phyloP scores from a whole-genome alignment of 306 rosid species.

The Macrotyloma uniflorum region DNA sequence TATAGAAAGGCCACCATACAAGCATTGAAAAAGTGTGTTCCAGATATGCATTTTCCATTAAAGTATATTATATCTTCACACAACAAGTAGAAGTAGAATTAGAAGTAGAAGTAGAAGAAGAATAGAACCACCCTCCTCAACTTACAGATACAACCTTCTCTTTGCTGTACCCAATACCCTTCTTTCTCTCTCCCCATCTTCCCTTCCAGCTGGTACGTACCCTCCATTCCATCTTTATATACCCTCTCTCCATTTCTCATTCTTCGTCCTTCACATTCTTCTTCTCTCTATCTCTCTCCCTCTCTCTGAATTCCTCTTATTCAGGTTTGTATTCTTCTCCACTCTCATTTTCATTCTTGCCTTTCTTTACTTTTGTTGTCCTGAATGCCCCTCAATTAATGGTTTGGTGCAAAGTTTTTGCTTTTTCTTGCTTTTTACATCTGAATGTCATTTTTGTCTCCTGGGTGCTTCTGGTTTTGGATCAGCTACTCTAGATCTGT shows the following conservation, averaged over 20 bases:
- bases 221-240: slow-evolving; percentile 61
- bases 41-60: slow-evolving; percentile 41
- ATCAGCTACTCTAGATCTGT: slow-evolving; percentile 62
- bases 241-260: slow-evolving; percentile 45
- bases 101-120: not conserved
- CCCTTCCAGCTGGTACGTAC: slow-evolving; percentile 46
- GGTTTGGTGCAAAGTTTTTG: slow-evolving; percentile 23
- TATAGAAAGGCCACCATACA: slow-evolving; percentile 66
- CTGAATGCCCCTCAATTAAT: slow-evolving; percentile 14
- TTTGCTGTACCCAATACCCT: slow-evolving; percentile 2
- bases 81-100: not conserved
- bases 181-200: slow-evolving; percentile 14
- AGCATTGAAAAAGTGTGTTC: not conserved
- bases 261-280: slow-evolving; percentile 37
- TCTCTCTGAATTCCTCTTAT: slow-evolving; percentile 66
- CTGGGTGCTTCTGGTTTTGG: slow-evolving; percentile 31
- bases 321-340: slow-evolving; percentile 56
- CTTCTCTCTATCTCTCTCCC: slow-evolving; percentile 54
- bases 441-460: not conserved
- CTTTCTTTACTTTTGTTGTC: not conserved
- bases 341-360: slow-evolving; percentile 5
- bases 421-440: not conserved
- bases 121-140: slow-evolving; percentile 32
- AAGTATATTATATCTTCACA: slow-evolving; percentile 33
- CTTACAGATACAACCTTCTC: slow-evolving; percentile 20